Conservation (phyloP, 306 rosid species). For the Castanea crenata region DNA sequence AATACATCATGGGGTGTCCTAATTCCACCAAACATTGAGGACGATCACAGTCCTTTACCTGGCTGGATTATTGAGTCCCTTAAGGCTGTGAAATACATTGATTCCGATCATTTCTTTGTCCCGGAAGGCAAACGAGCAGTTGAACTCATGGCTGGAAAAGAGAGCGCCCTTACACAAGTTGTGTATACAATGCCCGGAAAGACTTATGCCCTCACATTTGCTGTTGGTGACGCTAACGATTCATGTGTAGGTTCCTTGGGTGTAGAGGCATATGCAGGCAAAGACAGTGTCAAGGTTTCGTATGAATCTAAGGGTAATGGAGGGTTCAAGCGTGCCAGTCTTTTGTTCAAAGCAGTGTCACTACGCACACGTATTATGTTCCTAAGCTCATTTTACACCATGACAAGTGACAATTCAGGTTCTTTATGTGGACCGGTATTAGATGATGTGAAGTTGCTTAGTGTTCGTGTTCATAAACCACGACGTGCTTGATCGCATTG, state of each 20-base stretch:
- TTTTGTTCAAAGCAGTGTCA: conserved; percentile 50
- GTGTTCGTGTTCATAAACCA: conserved; percentile 56
- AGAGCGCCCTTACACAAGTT: conserved; percentile 66
- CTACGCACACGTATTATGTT: conserved; percentile 57
- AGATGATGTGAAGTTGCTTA: conserved; percentile 65
- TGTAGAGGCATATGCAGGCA: conserved; percentile 68
- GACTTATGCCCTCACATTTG: conserved; percentile 58
- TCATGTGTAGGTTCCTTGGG: conserved; percentile 58
- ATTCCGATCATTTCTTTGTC: conserved; percentile 56
- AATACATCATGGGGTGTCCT: conserved; percentile 60
- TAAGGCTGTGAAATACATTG: conserved; percentile 80
- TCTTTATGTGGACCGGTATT: conserved; percentile 79
- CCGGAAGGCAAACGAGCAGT: conserved; percentile 70
- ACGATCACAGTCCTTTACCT: conserved; percentile 63
- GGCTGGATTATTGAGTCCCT: conserved; percentile 90
- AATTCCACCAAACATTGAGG: conserved; percentile 74
- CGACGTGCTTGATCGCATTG: conserved; percentile 12
- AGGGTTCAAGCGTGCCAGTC: conserved; percentile 45
- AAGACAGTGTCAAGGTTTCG: conserved; percentile 35
- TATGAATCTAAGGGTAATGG: conserved; percentile 69
- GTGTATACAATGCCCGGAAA: conserved; percentile 45
- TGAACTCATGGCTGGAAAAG: conserved; percentile 81
- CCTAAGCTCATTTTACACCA: conserved; percentile 59
- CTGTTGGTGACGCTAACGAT: conserved; percentile 69
- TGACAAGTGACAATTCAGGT: conserved; percentile 61